Evolutionary conservation across 192 early-diverging fungal genomes (phyloP), one percentile per base, ranked within the genome.

Genomic region (Haplosporangium gracile): DNA sequence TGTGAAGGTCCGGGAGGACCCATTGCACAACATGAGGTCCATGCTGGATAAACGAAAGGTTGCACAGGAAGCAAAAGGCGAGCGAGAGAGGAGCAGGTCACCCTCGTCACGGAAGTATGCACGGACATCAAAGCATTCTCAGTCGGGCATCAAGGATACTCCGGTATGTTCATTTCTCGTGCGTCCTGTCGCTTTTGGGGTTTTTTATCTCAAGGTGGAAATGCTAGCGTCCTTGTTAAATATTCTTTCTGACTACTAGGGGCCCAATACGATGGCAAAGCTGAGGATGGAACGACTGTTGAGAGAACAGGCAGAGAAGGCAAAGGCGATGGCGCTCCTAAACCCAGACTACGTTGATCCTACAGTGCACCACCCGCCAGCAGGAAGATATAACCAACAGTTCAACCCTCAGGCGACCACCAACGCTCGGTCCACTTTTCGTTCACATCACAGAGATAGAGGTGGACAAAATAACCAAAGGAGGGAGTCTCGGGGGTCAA

Each of bases 331-430:
- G 26, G 53, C 74, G 53, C 34, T 88, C 57, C 69, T 90, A 7
- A 76, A 87, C 45, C 78, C 83, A 38, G 8, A 10, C 55, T 72
- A 85, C 39, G 38, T 75, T 63, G 42, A 74, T 68, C 60, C 63
- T 15, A 32, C 15, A 11, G 40, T 72, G 81, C 74, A 42, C 47
- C 63, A 88, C 18, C 70, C 32, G 22, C 57, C 82, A 13, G 18
- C n/a, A 34, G 68, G 78, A 13, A 43, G 68, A 47, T 93, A 93
- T 77, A 84, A 88, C 76, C 90, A 91, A 45, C 92, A 93, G 69
- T 93, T 89, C 63, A 93, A 93, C 68, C 90, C 89, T 8, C 45
- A 82, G 22, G 92, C 84, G 10, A 93, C 92, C 7, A 77, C 32
- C 5, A 57, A 55, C 22, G 82, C 82, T 24, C 82, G 78, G 26